These are phyloP conservation scores for Wallacemonas sp. DNA, from an alignment of 208 protist species.

Conservation along the genomic window DNA sequence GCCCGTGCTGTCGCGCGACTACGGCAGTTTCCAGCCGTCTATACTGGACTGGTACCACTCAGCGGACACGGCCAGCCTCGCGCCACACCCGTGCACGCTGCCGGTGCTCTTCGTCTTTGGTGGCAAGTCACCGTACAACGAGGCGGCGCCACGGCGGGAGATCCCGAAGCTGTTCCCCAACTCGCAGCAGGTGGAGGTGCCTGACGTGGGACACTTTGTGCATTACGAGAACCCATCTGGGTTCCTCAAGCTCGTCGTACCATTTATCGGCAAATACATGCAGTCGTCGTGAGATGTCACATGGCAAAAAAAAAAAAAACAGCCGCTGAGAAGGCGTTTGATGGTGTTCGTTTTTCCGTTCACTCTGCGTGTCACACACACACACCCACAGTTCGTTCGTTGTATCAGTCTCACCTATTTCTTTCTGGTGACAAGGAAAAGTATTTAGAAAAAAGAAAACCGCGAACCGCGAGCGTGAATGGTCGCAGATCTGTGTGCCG, in stretches of 20 bases:
- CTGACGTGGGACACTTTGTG: slow-evolving; percentile 79
- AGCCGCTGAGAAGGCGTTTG: too few relatives aligned
- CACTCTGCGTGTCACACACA: not conserved
- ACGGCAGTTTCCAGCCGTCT: slow-evolving; percentile 46
- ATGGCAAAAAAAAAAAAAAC: slow-evolving; percentile 4
- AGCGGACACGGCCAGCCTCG: slow-evolving; percentile 5
- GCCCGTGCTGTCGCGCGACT: slow-evolving; percentile 43
- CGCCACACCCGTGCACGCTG: slow-evolving; percentile 52
- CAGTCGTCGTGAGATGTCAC: not conserved
- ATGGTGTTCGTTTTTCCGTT: too few relatives aligned
- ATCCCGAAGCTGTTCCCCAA: slow-evolving; percentile 70
- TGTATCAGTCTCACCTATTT: too few relatives aligned
- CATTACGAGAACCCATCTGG: slow-evolving; percentile 82
- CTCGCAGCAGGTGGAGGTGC: slow-evolving; percentile 56
- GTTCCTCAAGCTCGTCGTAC: slow-evolving; percentile 63
- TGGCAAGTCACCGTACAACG: slow-evolving; percentile 76
- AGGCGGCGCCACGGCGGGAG: slow-evolving; percentile 26
- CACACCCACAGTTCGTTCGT: too few relatives aligned
- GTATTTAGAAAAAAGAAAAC: not conserved
- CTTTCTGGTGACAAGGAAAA: too few relatives aligned
- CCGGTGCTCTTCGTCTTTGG: slow-evolving; percentile 88
- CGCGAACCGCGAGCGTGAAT: too few relatives aligned
- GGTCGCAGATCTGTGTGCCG: too few relatives aligned
- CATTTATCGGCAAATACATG: slow-evolving; percentile 61
- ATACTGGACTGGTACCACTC: slow-evolving; percentile 49